Percentiles rank a stretch among this genome's conserved stretches.
These are phyloP conservation scores for Collybiopsis confluens DNA, from an alignment of 768 basidiomycete genomes.

Conservation along the genomic window DNA sequence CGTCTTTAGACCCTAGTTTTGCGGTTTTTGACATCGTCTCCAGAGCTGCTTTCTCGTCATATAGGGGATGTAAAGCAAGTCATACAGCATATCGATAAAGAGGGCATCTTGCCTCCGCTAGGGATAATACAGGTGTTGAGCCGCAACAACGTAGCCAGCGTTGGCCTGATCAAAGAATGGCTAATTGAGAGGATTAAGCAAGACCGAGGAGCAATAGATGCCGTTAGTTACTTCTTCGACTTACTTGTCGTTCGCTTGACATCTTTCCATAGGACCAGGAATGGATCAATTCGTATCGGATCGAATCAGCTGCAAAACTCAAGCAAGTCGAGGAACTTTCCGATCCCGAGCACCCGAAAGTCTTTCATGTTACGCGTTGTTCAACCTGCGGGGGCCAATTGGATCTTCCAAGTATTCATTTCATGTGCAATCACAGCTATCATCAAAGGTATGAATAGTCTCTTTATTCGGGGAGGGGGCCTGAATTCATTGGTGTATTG, in stretches of 20 bases:
- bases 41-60: conserved; percentile 69
- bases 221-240: conserved; percentile 43
- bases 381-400: conserved; percentile 85
- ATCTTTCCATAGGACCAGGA: conserved; percentile 66
- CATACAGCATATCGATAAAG: conserved; percentile 74
- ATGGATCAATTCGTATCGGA: conserved; percentile 81
- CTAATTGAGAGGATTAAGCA: conserved; percentile 73
- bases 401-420: conserved; percentile 91
- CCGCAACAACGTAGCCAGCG: conserved; percentile 84
- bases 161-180: conserved; percentile 92
- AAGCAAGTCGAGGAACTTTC: conserved; percentile 79
- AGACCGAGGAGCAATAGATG: conserved; percentile 71
- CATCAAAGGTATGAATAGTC: conserved; percentile 71
- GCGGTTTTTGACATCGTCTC: conserved; percentile 81
- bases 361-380: conserved; percentile 94
- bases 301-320: conserved; percentile 77
- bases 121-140: conserved; percentile 86
- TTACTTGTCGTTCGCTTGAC: neutral
- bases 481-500: neutral
- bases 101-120: conserved; percentile 83
- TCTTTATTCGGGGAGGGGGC: neutral
- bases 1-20: conserved; percentile 85
- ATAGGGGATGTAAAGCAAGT: conserved; percentile 65
- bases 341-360: conserved; percentile 72
- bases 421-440: conserved; percentile 98